These are phyloP conservation scores for Venturia pyrina DNA, from an alignment of 2,329 filamentous ascomycete genomes.

Conservation along the genomic window DNA sequence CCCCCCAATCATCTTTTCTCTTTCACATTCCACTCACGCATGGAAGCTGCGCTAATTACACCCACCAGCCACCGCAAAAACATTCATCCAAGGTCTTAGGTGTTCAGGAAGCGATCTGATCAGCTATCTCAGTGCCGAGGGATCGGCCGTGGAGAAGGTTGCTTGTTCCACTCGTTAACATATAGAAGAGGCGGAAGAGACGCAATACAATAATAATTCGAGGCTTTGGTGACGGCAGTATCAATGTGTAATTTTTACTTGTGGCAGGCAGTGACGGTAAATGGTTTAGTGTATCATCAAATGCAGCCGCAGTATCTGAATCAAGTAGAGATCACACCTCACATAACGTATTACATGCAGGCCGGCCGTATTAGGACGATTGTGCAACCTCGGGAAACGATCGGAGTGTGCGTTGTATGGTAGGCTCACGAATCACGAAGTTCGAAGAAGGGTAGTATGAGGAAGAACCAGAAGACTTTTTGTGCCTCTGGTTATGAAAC, in stretches of 20 bases:
- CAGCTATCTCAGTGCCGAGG: neutral
- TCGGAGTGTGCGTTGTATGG: neutral
- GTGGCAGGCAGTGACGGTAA: too few species aligned
- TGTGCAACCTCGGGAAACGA: too few species aligned
- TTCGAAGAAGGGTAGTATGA: neutral
- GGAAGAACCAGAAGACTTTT: neutral
- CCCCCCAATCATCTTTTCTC: neutral
- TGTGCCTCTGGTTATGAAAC: neutral
- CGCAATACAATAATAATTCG: neutral
- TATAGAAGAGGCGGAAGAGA: neutral
- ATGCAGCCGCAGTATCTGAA: too few species aligned
- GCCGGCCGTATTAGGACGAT: neutral
- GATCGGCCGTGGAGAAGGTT: neutral
- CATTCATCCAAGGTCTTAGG: neutral
- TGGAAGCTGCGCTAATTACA: neutral
- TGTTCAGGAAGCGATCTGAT: neutral
- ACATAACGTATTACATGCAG: too few species aligned
- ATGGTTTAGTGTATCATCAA: too few species aligned
- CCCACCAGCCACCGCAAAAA: neutral
- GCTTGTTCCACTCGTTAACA: neutral
- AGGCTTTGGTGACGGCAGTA: too few species aligned
- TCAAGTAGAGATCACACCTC: too few species aligned
- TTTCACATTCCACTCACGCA: neutral
- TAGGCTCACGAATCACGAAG: neutral
- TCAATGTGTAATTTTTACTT: too few species aligned